Evolutionary conservation across 768 basidiomycete genomes (phyloP), one percentile per base, ranked within the genome.

Genomic region (Ephemerocybe angulata): DNA sequence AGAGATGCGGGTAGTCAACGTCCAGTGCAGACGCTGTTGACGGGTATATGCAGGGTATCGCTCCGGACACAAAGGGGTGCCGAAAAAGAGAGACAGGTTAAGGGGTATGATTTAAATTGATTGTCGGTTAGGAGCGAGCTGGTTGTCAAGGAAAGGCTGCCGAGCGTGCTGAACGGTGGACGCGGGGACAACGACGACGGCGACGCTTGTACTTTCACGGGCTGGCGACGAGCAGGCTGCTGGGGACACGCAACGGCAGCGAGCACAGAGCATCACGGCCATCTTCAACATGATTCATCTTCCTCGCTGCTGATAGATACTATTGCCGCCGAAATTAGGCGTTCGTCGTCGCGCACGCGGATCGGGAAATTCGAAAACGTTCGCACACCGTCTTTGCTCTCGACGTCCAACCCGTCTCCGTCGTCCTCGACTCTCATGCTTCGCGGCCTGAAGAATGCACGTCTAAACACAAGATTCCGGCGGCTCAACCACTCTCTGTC

Each of bases 371-470:
- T 15, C 11, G 11, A 24, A 31, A 31, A 12, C 41, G 2, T 49
- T 49, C 47, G 47, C 47, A 49, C 47, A 31, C 47, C 11, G 47
- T 13, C 40, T n/a, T 41, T 41, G 38, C 38, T 41, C n/a, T 41
- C 38, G n/a, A 17, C 29, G 17, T 5, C 19, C 13, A 15, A 42
- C 19, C 19, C 47, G 22, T 28, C 29, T 24, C 28, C 47, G 12
- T 11, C 44, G 13, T 15, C 44, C 22, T 13, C 44, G 11, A 31
- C n/a, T n/a, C n/a, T n/a, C 40, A 49, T 49, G 38, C 52, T 43
- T 43, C 35, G 52, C 13, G 40, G 37, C 15, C 6, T 49, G 1
- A 55, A 30, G 27, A 48, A 55, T 55, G 54, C 22, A 2, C 44
- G 46, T 24, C 4, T 55, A 22, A 55, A n/a, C n/a, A 24, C 33